phyloP scores from a whole-genome alignment of 371 early-diverging fungal species.

The Mortierella sp. region DNA sequence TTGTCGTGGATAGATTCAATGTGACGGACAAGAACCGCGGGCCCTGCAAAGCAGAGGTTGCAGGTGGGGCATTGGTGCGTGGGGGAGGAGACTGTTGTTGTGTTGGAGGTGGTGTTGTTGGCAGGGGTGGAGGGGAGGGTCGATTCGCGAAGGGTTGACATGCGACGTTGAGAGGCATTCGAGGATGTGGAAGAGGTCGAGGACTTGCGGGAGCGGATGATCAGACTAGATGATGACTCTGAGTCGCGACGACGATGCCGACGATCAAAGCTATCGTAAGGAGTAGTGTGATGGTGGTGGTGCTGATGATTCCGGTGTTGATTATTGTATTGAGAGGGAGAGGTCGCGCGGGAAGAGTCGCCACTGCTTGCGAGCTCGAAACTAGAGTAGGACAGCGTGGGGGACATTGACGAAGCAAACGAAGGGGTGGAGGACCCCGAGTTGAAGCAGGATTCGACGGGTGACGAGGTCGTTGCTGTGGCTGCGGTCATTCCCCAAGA shows the following conservation, averaged over 20 bases:
- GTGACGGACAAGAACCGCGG: slow-evolving; percentile 48
- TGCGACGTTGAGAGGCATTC: slow-evolving; percentile 33
- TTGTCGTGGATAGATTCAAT: slow-evolving; percentile 55
- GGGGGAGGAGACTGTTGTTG: slow-evolving; percentile 1
- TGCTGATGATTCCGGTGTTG: neutral
- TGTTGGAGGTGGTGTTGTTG: slow-evolving; percentile 3
- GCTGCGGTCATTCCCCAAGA: slow-evolving; percentile 15
- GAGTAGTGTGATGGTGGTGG: neutral
- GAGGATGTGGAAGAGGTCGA: slow-evolving; percentile 48
- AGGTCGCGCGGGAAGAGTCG: slow-evolving; percentile 43
- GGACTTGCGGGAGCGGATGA: slow-evolving; percentile 36
- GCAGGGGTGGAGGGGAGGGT: slow-evolving; percentile 3
- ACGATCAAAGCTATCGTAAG: slow-evolving; percentile 3
- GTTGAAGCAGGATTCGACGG: slow-evolving; percentile 31
- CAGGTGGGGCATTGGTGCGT: slow-evolving; percentile 44
- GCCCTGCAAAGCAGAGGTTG: slow-evolving; percentile 42
- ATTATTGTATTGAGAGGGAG: slow-evolving; percentile 21
- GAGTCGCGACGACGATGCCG: slow-evolving; percentile 14
- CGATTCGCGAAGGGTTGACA: slow-evolving; percentile 35
- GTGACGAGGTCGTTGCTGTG: slow-evolving; percentile 17
- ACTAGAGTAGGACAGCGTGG: slow-evolving; percentile 27
- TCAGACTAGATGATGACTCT: slow-evolving; percentile 9
- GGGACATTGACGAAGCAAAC: slow-evolving; percentile 36
- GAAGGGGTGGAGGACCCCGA: slow-evolving; percentile 50
- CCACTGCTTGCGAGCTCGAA: slow-evolving; percentile 22